Conservation (phyloP, 176 grass and related monocot species). For the Bonia amplexicaulis region DNA sequence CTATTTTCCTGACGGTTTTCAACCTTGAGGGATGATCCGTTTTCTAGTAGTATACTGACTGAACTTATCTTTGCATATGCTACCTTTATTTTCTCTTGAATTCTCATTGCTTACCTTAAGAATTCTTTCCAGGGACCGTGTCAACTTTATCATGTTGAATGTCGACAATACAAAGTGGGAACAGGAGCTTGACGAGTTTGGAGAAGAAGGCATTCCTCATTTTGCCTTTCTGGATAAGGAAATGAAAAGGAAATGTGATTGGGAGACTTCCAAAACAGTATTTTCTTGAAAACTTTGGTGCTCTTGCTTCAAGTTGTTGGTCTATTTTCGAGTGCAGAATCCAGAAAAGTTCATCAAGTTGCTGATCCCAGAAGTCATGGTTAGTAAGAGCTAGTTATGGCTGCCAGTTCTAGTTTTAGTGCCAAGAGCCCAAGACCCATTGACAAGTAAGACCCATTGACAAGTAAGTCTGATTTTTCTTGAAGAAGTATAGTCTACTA, state of each 20-base stretch:
- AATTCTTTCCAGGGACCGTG: constrained; percentile 47
- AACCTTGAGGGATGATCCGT: too few relatives aligned
- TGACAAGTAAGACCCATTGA: too few relatives aligned
- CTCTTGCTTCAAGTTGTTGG: constrained; percentile 79
- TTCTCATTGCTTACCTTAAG: not conserved
- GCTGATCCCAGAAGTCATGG: constrained; percentile 87
- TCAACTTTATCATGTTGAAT: constrained; percentile 98
- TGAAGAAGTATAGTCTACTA: too few relatives aligned
- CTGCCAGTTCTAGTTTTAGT: not conserved
- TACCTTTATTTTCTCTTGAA: not conserved
- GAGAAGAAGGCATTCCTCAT: constrained; percentile 93
- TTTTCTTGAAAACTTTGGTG: constrained; percentile 90
- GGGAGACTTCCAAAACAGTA: constrained; percentile 74
- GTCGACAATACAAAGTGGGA: constrained; percentile 99
- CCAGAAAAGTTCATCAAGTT: constrained; percentile 83
- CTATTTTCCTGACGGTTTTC: too few relatives aligned
- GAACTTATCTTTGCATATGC: not conserved
- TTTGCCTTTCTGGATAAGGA: constrained; percentile 89
- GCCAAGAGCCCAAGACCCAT: not conserved
- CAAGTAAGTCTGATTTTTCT: too few relatives aligned
- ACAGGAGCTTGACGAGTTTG: constrained; percentile 95
- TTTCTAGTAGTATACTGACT: too few relatives aligned
- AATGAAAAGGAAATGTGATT: constrained; percentile 94
- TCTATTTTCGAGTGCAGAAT: constrained; percentile 67
- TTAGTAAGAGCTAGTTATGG: constrained; percentile 28